Percentiles rank a stretch among this genome's conserved stretches.
Evolutionary conservation across 2,329 filamentous ascomycete genomes (phyloP).

Genomic region (Phialophora verrucosa): DNA sequence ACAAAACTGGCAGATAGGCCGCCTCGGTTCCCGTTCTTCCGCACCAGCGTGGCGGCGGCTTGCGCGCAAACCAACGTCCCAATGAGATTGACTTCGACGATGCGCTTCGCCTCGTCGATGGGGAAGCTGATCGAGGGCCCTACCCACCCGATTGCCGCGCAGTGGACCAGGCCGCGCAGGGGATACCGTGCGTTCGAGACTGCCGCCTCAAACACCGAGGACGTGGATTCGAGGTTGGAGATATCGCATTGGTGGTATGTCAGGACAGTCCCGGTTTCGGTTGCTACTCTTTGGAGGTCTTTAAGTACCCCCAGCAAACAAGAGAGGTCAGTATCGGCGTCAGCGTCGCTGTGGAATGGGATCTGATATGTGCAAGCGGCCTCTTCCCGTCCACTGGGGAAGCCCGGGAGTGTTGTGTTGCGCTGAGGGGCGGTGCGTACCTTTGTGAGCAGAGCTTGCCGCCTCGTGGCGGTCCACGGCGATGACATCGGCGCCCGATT

Average conservation of each 20-base stretch:
- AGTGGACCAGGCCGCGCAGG: constrained; percentile 26
- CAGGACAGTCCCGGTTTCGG: neutral
- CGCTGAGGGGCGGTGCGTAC: neutral
- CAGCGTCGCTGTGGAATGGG: no score
- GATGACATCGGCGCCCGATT: constrained; percentile 19
- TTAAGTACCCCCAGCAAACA: neutral
- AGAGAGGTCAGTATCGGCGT: neutral
- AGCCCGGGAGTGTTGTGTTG: no score
- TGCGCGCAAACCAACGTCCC: constrained; percentile 65
- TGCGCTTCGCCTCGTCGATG: constrained; percentile 60
- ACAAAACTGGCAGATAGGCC: constrained; percentile 70
- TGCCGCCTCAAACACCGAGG: neutral
- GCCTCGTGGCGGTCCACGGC: constrained; percentile 7
- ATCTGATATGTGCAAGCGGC: no score
- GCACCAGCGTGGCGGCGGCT: constrained; percentile 32
- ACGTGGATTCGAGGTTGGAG: constrained; percentile 5
- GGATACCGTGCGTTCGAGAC: constrained; percentile 43
- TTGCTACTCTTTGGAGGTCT: constrained; percentile 1
- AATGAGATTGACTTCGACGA: constrained; percentile 71
- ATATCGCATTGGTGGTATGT: constrained; percentile 20
- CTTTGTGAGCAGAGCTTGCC: neutral
- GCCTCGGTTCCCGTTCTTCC: constrained; percentile 34
- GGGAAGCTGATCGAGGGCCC: constrained; percentile 55
- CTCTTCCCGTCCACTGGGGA: no score
- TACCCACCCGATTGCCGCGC: constrained; percentile 14